Conservation (phyloP, 192 early-diverging fungal genomes). For the Backusella liffmaniae region DNA sequence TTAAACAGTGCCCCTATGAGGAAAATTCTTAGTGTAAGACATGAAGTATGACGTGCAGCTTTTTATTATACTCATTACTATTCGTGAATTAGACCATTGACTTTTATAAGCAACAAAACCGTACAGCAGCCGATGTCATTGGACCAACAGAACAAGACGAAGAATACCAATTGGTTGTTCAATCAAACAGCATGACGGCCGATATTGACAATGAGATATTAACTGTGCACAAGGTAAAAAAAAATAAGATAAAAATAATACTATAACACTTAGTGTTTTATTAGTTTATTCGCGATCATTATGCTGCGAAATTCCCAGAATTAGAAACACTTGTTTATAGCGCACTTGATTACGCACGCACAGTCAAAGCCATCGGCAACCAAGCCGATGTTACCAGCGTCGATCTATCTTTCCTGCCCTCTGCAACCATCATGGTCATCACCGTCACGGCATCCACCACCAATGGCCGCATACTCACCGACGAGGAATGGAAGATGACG, state of each 20-base stretch:
- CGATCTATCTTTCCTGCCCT: slow-evolving; percentile 77
- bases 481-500: slow-evolving; percentile 61
- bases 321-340: slow-evolving; percentile 87
- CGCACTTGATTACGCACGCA: slow-evolving; percentile 85
- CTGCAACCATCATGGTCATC: slow-evolving; percentile 87
- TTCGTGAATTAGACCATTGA: slow-evolving; percentile 24
- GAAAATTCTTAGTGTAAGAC: slow-evolving; percentile 58
- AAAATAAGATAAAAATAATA: neutral
- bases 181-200: slow-evolving; percentile 80
- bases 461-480: slow-evolving; percentile 61
- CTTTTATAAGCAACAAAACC: slow-evolving; percentile 17
- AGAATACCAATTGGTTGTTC: slow-evolving; percentile 84
- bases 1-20: slow-evolving; percentile 57
- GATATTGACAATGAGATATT: slow-evolving; percentile 90
- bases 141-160: slow-evolving; percentile 81
- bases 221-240: slow-evolving; percentile 77
- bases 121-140: slow-evolving; percentile 49
- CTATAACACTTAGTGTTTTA: neutral
- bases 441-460: slow-evolving; percentile 89
- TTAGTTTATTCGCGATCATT: slow-evolving; percentile 89
- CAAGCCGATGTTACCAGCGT: slow-evolving; percentile 79
- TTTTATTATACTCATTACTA: neutral
- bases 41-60: no score
- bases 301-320: slow-evolving; percentile 86
- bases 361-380: slow-evolving; percentile 80